A percentile compares a stretch with the other conserved stretches of the same genome.
Evolutionary conservation across 2,329 filamentous ascomycete species (phyloP).

Genomic region (Rhinocladiella mackenziei): DNA sequence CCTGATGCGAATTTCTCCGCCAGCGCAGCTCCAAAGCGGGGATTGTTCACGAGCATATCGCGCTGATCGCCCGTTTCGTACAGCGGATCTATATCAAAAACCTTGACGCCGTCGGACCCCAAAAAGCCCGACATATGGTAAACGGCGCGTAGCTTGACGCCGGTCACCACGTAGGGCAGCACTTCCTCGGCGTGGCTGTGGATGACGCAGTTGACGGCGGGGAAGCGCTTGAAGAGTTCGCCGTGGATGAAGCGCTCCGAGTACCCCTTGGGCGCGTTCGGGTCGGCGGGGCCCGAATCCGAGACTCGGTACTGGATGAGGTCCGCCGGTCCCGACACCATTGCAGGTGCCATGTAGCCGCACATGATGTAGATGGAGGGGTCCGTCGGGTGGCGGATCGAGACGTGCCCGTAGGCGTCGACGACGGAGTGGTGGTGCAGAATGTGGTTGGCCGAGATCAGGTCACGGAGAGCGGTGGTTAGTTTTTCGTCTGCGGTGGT

Average conservation of each 20-base stretch:
- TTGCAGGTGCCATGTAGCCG: constrained; percentile 46
- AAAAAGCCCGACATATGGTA: constrained; percentile 48
- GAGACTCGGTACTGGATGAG: constrained; percentile 47
- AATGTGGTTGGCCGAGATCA: constrained; percentile 36
- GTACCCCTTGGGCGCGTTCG: constrained; percentile 40
- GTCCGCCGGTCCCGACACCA: constrained; percentile 44
- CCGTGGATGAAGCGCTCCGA: constrained; percentile 48
- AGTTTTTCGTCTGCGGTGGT: constrained; percentile 5
- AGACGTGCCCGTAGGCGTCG: constrained; percentile 57
- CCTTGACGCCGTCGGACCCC: constrained; percentile 31
- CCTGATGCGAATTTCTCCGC: constrained; percentile 34
- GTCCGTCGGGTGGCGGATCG: constrained; percentile 49
- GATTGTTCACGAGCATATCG: constrained; percentile 40
- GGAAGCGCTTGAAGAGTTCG: constrained; percentile 45
- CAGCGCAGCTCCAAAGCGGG: constrained; percentile 36
- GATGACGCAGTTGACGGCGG: constrained; percentile 40
- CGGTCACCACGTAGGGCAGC: constrained; percentile 41
- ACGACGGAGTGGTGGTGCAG: constrained; percentile 49
- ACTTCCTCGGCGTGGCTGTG: constrained; percentile 47
- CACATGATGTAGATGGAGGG: constrained; percentile 49
- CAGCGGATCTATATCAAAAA: constrained; percentile 35
- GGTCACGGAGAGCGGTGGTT: constrained; percentile 16
- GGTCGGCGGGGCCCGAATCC: constrained; percentile 42
- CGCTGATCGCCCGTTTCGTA: constrained; percentile 32
- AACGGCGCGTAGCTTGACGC: constrained; percentile 40